Base-by-base conservation (phyloP, 441 rosid species). In the Erodium moschatum region DNA sequence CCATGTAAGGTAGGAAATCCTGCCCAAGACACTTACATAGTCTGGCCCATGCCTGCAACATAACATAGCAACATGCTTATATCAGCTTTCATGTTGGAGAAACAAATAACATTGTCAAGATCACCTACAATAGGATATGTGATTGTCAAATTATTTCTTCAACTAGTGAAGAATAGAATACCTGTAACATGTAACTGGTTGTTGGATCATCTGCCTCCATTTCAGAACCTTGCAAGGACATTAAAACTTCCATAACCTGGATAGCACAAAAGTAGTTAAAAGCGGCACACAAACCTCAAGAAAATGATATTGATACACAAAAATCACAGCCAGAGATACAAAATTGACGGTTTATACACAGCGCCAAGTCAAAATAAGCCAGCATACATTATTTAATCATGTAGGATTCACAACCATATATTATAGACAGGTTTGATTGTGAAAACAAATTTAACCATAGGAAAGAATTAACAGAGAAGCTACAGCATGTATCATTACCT, bases 1-100 rank as follows among this genome's bases (percentile, higher is more conserved):
- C 66, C 85, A 83, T 78, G 77, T 80, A 78, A 72, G 86, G 86
- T 42, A 78, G 77, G 76, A 85, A 85, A 67, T 78, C 82, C 62
- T 80, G 82, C 27, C 89, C 86, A 24, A 85, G 81, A 75, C 84
- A 85, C 72, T 81, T 81, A 80, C 86, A 85, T 24, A 81, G 78
- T 67, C 83, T 81, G 62, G 84, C 85, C 89, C 89, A 85, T 65
- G 84, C 89, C 85, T 85, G 75, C 67, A 72, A 66, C 54, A 68
- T 54, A 65, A 21, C 67, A 62, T 69, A 61, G 46, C 48, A 52
- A 27, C 16, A 65, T 42, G 31, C 11, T 6, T 56, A 56, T 56
- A 11, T 19, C 21, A 7, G 24, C 19, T 16, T 54, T 54, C 2
- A 16, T n/a, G 24, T 54, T 54, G 27, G 27, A 24, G 27, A 33